Conservation (phyloP, 163 green algal species). For the Scenedesmus sp. region DNA sequence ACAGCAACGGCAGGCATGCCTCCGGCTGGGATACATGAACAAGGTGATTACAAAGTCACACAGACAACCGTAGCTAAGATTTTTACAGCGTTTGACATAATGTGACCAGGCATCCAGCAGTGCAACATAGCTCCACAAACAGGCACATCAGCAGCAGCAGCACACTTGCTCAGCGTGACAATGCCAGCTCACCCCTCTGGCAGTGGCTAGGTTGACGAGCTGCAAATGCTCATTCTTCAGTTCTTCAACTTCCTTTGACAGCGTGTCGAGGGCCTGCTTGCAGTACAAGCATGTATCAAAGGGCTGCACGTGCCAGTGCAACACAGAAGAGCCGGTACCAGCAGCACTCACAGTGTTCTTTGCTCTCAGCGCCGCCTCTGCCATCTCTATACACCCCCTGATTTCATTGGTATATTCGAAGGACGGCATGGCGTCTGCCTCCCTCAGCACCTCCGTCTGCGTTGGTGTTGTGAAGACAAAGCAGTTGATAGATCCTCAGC, state of each 20-base stretch:
- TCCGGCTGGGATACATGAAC: background rate
- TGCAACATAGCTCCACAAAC: too few relatives aligned
- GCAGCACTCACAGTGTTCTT: slow-evolving; percentile 17
- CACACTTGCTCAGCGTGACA: background rate
- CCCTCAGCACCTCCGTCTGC: background rate
- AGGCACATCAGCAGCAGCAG: background rate
- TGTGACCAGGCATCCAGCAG: background rate
- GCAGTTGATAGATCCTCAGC: background rate
- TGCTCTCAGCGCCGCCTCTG: background rate
- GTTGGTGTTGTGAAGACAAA: background rate
- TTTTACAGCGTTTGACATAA: too few relatives aligned
- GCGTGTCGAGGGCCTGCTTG: slow-evolving; percentile 26
- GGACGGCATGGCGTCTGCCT: background rate
- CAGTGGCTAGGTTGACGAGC: slow-evolving; percentile 28
- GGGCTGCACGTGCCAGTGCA: background rate
- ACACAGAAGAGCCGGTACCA: background rate
- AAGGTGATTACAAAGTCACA: background rate
- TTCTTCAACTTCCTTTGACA: background rate
- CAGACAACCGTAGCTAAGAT: too few relatives aligned
- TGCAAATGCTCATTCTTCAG: slow-evolving; percentile 4
- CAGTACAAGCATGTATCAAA: background rate
- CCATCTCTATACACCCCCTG: slow-evolving; percentile 16
- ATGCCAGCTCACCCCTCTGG: slow-evolving; percentile 32
- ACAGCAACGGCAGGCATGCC: background rate
- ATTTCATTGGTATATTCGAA: background rate